These are phyloP conservation scores for Linum usitatissimum DNA, from an alignment of 345 rosid genomes.

Conservation along the genomic window DNA sequence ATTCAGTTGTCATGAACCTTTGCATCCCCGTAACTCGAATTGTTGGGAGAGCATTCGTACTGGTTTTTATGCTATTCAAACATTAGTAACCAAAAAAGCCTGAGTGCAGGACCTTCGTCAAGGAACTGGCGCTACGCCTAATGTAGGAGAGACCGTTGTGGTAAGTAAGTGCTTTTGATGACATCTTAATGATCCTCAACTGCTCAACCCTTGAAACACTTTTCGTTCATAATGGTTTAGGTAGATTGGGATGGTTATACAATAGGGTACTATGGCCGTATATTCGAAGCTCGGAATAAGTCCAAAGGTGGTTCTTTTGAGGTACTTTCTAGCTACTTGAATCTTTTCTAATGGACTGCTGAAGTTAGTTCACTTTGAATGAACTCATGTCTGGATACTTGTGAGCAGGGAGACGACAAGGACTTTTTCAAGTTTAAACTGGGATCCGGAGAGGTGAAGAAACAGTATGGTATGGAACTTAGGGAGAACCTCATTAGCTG, in stretches of 20 bases:
- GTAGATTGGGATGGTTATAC: conserved; percentile 99
- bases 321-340: conserved; percentile 26
- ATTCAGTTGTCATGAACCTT: conserved; percentile 12
- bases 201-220: not conserved
- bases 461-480: not conserved
- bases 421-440: conserved; percentile 70
- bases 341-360: not conserved
- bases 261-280: conserved; percentile 96
- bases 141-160: conserved; percentile 72
- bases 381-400: conserved; percentile 8
- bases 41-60: too few relatives aligned
- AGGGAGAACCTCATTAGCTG: not conserved
- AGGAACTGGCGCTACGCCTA: conserved; percentile 75
- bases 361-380: not conserved
- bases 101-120: conserved; percentile 63
- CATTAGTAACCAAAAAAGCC: too few relatives aligned
- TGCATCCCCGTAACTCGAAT: too few relatives aligned
- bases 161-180: conserved; percentile 31
- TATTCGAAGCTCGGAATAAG: conserved; percentile 97
- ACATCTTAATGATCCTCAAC: not conserved
- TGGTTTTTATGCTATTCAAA: too few relatives aligned
- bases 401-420: conserved; percentile 75
- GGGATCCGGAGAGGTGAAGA: conserved; percentile 58
- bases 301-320: conserved; percentile 94
- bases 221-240: conserved; percentile 22